phyloP scores from a whole-genome alignment of 208 protist genomes.

The Trypanosoma brucei region DNA sequence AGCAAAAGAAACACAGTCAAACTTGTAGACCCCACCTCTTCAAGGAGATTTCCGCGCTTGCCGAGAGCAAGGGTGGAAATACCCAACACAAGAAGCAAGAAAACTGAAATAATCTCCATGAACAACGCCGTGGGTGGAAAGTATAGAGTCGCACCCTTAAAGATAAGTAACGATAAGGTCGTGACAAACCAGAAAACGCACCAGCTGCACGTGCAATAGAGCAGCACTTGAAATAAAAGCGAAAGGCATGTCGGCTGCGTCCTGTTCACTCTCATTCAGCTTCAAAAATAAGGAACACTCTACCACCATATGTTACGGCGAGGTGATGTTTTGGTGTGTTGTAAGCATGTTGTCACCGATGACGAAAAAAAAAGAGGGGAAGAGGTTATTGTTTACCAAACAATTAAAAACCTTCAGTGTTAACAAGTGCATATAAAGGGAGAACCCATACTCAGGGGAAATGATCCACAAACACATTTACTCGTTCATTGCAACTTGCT shows the following conservation, averaged over 20 bases:
- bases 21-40: conserved; percentile 23
- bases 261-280: background rate
- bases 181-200: conserved; percentile 47
- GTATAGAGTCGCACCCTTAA: conserved; percentile 44
- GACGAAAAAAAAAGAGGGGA: too few relatives aligned
- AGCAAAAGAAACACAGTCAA: conserved; percentile 35
- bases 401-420: too few relatives aligned
- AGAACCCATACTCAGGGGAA: too few relatives aligned
- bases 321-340: too few relatives aligned
- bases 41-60: conserved; percentile 51
- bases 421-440: too few relatives aligned
- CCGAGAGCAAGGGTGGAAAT: conserved; percentile 34
- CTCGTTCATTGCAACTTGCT: too few relatives aligned
- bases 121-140: conserved; percentile 62
- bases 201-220: conserved; percentile 33
- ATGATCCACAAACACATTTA: too few relatives aligned
- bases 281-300: background rate
- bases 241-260: conserved; percentile 22
- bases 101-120: conserved; percentile 52
- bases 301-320: too few relatives aligned
- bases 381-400: too few relatives aligned
- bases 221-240: conserved; percentile 50
- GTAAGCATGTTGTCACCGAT: too few relatives aligned
- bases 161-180: conserved; percentile 54
- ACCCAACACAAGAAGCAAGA: conserved; percentile 49